Evolutionary conservation across 1,284 basidiomycete genomes (phyloP).

Genomic region (Malassezia vespertilionis): DNA sequence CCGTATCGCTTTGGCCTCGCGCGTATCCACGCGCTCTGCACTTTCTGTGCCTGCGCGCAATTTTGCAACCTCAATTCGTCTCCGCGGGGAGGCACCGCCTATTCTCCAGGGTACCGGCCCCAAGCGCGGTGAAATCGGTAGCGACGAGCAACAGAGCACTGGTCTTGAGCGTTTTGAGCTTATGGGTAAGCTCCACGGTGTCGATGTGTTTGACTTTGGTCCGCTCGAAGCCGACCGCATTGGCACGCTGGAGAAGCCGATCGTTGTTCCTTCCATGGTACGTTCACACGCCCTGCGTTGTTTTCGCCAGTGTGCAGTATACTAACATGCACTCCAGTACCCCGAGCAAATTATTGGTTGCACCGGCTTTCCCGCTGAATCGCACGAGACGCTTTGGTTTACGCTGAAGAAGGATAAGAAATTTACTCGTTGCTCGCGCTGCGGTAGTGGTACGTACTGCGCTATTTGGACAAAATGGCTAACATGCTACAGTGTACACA

Average conservation of each 20-base stretch:
- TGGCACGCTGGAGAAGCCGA: conserved; percentile 77
- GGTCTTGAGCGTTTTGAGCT: conserved; percentile 93
- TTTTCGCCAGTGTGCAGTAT: too few relatives aligned
- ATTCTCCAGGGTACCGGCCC: conserved; percentile 64
- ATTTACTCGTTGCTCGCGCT: conserved; percentile 43
- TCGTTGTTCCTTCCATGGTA: conserved; percentile 77
- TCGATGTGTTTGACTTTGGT: conserved; percentile 79
- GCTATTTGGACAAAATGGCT: background rate
- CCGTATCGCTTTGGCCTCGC: conserved; percentile 5
- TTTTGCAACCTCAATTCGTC: conserved; percentile 28
- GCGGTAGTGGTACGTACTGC: conserved; percentile 39
- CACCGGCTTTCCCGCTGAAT: conserved; percentile 43
- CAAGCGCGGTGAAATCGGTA: conserved; percentile 66
- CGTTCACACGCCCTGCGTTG: conserved; percentile 49
- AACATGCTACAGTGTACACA: conserved; percentile 26
- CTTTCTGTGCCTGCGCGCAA: conserved; percentile 16
- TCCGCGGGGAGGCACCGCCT: conserved; percentile 50
- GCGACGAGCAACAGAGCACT: conserved; percentile 79
- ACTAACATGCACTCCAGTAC: conserved; percentile 20
- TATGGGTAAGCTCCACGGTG: conserved; percentile 72
- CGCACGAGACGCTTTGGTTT: conserved; percentile 45
- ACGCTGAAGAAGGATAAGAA: conserved; percentile 34
- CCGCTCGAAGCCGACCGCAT: conserved; percentile 74
- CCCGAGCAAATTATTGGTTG: conserved; percentile 40
- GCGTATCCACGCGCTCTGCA: conserved; percentile 10